Percentiles rank a stretch among this genome's conserved stretches.
phyloP scores from a whole-genome alignment of 768 basidiomycete genomes.

The Candolleomyces eurysporus region DNA sequence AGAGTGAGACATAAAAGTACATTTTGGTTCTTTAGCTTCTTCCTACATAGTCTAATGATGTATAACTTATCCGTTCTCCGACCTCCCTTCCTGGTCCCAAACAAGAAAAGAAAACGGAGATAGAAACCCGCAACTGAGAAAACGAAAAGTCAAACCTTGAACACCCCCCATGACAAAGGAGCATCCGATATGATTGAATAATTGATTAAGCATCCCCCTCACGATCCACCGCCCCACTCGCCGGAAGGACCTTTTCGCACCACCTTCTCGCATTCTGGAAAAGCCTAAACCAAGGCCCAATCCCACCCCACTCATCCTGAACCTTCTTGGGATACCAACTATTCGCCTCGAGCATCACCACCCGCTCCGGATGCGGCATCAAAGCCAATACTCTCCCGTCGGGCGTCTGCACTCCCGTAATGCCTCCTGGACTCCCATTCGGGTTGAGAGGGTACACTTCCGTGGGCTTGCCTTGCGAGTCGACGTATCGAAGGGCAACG shows the following conservation, averaged over 20 bases:
- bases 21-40: no score
- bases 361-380: conserved; percentile 98
- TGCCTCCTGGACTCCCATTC: conserved; percentile 80
- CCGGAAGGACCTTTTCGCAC: conserved; percentile 29
- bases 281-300: conserved; percentile 92
- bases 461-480: conserved; percentile 63
- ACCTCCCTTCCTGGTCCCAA: no score
- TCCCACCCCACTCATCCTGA: conserved; percentile 60
- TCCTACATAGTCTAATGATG: no score
- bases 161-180: neutral
- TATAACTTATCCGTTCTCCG: no score
- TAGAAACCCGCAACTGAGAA: no score
- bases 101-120: no score
- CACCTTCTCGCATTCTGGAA: conserved; percentile 89
- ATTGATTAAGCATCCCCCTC: neutral
- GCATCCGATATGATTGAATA: neutral
- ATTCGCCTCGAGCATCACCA: conserved; percentile 75
- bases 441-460: conserved; percentile 80
- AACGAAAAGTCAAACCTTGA: no score
- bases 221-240: neutral
- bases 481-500: conserved; percentile 83
- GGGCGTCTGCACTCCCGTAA: conserved; percentile 85
- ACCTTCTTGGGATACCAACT: conserved; percentile 82
- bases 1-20: no score
- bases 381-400: conserved; percentile 90